Evolutionary conservation across 23 red algal genomes (phyloP), one percentile per base, ranked within the genome.

Genomic region (Gracilaria domingensis): DNA sequence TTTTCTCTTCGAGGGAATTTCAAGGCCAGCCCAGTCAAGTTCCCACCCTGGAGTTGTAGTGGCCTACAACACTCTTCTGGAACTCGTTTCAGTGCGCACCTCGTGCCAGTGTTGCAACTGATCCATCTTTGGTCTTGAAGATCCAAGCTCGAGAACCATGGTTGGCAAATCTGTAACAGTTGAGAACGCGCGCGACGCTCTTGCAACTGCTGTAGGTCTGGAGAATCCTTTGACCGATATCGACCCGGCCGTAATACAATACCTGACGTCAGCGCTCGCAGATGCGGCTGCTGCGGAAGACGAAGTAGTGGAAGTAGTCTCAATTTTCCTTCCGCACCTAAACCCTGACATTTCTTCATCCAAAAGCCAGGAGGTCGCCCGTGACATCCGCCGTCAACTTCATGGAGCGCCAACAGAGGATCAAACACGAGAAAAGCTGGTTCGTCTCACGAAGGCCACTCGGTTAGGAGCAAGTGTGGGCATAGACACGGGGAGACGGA

Each of bases 381-480:
- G 58, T 4, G 45, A 54, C 57, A 69, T 96, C 56, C 94, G 86
- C 50, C 87, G 88, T 12, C 50, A 72, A 61, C 78, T 96, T 60
- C 88, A 92, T 76, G 86, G 82, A 17, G 86, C 66, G 2, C 83
- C 87, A 34, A 89, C 60, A 0, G 88, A 86, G 26, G 94, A 83
- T 54, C 42, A 47, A 8, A 75, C 40, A 25, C 44, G 78, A 17
- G 83, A 88, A 50, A 84, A 91, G 47, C 81, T 77, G 2, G 37
- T 79, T 7, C 75, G 94, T 54, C 81, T 96, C 11, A 72, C 86
- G 51, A 82, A 81, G 32, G 86, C 87, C 1, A 96, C 80, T 11
- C 87, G 94, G n/a, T 51, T 96, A 11, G 94, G 94, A 40, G 87
- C 86, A 36, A 78, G 69, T 50, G 71, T 95, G 17, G 93, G 84